Evolutionary conservation across 352 stramenopile species (phyloP).

Genomic region (Pythium scleroteichum): DNA sequence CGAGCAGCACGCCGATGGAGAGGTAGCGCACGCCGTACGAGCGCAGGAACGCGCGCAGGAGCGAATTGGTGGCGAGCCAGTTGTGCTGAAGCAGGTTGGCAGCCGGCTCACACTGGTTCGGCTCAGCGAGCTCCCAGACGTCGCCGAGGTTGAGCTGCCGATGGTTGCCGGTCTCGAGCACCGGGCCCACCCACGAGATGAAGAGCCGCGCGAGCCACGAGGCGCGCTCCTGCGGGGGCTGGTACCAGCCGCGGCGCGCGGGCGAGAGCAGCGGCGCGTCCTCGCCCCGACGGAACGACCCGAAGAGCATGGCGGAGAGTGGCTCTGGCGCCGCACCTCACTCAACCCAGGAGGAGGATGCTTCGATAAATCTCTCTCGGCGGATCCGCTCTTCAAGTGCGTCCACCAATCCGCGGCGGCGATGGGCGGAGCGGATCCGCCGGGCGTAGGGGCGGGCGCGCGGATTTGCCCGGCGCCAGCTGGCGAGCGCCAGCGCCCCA

Average conservation of each 20-base stretch:
- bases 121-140: conserved; percentile 55
- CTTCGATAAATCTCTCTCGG: neutral
- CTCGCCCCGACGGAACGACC: conserved; percentile 26
- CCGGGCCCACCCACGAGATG: conserved; percentile 33
- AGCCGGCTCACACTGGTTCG: conserved; percentile 42
- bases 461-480: neutral
- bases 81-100: conserved; percentile 53
- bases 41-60: conserved; percentile 52
- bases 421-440: too few relatives aligned
- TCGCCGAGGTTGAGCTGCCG: conserved; percentile 53
- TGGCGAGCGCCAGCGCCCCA: conserved; percentile 3
- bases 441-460: conserved; percentile 3
- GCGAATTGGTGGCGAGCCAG: conserved; percentile 59
- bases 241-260: conserved; percentile 17
- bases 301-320: conserved; percentile 28
- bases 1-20: conserved; percentile 44
- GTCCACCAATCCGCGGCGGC: conserved; percentile 14
- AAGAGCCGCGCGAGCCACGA: conserved; percentile 37
- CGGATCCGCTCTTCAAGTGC: conserved; percentile 8
- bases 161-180: conserved; percentile 30
- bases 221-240: conserved; percentile 31
- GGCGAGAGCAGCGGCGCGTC: conserved; percentile 22
- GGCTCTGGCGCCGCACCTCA: too few relatives aligned
- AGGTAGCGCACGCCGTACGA: conserved; percentile 51
- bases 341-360: too few relatives aligned